Evolutionary conservation across 2,329 filamentous ascomycete species (phyloP).

Genomic region (Fusarium armeniacum): DNA sequence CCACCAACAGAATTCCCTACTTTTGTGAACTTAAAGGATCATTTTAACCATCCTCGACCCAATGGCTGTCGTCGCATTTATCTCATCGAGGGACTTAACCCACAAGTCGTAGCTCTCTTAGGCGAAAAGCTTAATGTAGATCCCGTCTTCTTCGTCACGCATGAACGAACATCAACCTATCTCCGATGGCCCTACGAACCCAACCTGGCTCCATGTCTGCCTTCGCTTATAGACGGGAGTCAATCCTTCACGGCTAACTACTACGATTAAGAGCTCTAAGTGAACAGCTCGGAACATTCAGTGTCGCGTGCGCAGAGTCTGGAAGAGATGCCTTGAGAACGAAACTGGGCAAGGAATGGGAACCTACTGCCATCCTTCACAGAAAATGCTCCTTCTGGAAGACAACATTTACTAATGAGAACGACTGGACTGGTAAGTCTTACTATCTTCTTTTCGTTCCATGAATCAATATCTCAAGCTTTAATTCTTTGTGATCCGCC

Average conservation of each 20-base stretch:
- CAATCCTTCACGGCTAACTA: slow-evolving; percentile 13
- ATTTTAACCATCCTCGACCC: slow-evolving; percentile 2
- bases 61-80: background rate
- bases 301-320: slow-evolving; percentile 3
- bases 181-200: slow-evolving; percentile 17
- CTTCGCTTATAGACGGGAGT: slow-evolving; percentile 9
- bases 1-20: background rate
- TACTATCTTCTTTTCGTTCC: background rate
- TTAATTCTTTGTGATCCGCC: slow-evolving; percentile 9
- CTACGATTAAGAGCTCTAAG: slow-evolving; percentile 1
- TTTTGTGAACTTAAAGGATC: background rate
- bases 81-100: slow-evolving; percentile 11
- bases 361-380: slow-evolving; percentile 4
- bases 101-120: slow-evolving; percentile 3
- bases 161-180: slow-evolving; percentile 17
- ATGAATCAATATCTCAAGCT: background rate
- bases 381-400: slow-evolving; percentile 20
- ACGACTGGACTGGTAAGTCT: slow-evolving; percentile 4
- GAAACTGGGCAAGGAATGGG: slow-evolving; percentile 11
- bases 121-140: slow-evolving; percentile 11
- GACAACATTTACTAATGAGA: background rate
- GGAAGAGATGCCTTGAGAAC: slow-evolving; percentile 14
- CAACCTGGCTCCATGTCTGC: slow-evolving; percentile 9
- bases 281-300: slow-evolving; percentile 8
- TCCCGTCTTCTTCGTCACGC: slow-evolving; percentile 17